Evolutionary conservation across 352 stramenopile species (phyloP), one percentile per base, ranked within the genome.

Genomic region (Globisporangium acanthophoron): DNA sequence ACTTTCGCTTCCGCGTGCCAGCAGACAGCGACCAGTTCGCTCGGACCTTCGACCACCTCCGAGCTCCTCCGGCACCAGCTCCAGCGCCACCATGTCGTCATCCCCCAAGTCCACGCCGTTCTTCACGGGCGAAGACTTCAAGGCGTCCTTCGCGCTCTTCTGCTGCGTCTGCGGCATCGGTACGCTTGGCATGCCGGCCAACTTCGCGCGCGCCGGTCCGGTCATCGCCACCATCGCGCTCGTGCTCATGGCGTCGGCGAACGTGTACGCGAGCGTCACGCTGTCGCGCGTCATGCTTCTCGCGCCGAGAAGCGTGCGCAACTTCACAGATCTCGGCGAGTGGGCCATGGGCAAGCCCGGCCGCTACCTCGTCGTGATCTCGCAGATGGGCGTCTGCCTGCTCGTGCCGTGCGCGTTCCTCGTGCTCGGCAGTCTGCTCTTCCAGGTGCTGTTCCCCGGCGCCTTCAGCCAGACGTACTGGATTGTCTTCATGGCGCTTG

Each of bases 111-210:
- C 33, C 6, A 3, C 33, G 33, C 33, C 33, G 33, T 39, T 39
- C 8, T 39, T 39, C 33, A 39, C 33, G 33, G 33, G 33, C 1
- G 24, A 56, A 45, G 51, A 56, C 33, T 4, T 27, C 27, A 56
- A 56, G 51, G n/a, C 21, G 0, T 18, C 31, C 13, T 53, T 53
- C 48, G 37, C 37, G 3, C 65, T 78, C 45, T 67, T 84, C 41
- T 87, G 76, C 61, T 80, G 70, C 39, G 70, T 87, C 40, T 85
- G 50, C 44, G 76, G 76, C 51, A 80, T 87, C 50, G 77, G 77
- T 11, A 82, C 77, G 52, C 72, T 87, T 48, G 76, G 76, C 52
- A 67, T 87, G 45, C 76, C 77, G 3, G 67, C 64, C 16, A 87
- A 85, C 58, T 87, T 73, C 24, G 29, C 41, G 41, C 41, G 41